These are phyloP conservation scores for Ceratobasidium sp. DNA, from an alignment of 1,284 basidiomycete genomes.

Conservation along the genomic window DNA sequence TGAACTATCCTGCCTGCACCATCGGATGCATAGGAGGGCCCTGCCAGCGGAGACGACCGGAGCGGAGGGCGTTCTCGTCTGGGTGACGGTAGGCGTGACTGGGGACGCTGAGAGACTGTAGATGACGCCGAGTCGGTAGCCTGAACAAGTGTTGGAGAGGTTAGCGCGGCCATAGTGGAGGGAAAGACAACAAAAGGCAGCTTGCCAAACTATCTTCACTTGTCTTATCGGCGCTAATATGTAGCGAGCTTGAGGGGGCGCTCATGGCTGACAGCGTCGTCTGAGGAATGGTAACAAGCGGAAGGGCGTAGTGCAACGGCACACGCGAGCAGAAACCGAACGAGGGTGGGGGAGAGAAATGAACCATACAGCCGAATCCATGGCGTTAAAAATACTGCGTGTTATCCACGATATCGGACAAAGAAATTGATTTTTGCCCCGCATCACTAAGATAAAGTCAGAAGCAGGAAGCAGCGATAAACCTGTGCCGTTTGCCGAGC, in stretches of 20 bases:
- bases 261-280: background rate
- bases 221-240: background rate
- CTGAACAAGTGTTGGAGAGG: no score
- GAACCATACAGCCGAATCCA: no score
- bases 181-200: background rate
- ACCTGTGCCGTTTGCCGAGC: no score
- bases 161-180: background rate
- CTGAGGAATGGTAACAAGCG: background rate
- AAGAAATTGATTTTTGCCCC: no score
- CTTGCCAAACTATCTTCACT: background rate
- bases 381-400: no score
- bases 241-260: background rate
- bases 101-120: background rate
- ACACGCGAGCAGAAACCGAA: no score
- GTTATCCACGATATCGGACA: no score
- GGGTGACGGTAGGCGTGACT: conserved; percentile 8
- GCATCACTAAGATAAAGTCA: no score
- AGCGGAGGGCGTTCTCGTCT: conserved; percentile 32
- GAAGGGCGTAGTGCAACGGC: background rate
- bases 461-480: no score
- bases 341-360: no score
- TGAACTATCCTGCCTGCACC: conserved; percentile 14
- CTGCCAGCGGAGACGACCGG: conserved; percentile 38
- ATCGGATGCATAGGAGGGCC: conserved; percentile 33
- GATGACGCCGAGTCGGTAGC: background rate